These are phyloP conservation scores for Lactarius pseudohatsudake DNA, from an alignment of 768 basidiomycete species.

Conservation along the genomic window DNA sequence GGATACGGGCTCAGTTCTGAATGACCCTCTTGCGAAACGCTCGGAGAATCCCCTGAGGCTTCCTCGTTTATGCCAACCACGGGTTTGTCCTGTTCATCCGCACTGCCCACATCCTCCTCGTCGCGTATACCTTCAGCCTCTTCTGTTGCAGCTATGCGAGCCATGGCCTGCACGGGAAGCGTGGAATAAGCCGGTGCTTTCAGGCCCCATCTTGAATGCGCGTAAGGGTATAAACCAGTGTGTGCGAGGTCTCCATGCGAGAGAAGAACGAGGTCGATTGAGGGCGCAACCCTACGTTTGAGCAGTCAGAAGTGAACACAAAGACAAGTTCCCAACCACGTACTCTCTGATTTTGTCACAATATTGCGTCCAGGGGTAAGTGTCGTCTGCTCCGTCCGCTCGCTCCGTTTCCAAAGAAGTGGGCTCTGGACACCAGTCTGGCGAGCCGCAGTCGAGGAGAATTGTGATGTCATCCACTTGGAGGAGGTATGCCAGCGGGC, in stretches of 20 bases:
- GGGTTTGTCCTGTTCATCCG: conserved; percentile 6
- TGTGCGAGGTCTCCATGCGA: conserved; percentile 92
- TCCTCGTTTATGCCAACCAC: conserved; percentile 24
- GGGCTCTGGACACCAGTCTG: conserved; percentile 75
- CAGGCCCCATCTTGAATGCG: conserved; percentile 82
- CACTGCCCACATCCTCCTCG: conserved; percentile 57
- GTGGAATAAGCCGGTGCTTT: conserved; percentile 92
- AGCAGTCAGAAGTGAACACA: background rate
- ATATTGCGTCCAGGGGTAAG: conserved; percentile 61
- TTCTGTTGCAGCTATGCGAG: conserved; percentile 84
- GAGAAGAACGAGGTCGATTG: conserved; percentile 86
- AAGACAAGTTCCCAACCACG: conserved; percentile 33
- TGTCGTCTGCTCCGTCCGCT: conserved; percentile 36
- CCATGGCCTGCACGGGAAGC: conserved; percentile 94
- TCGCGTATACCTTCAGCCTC: conserved; percentile 81
- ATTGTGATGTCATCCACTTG: conserved; percentile 94
- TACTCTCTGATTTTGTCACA: conserved; percentile 68
- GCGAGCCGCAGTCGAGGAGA: conserved; percentile 92
- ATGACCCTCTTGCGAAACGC: conserved; percentile 34
- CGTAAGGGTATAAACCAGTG: conserved; percentile 90
- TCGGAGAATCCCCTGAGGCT: conserved; percentile 32
- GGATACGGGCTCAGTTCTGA: conserved; percentile 32
- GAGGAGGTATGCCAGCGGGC: conserved; percentile 80
- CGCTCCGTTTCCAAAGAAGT: conserved; percentile 30
- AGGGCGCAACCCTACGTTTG: conserved; percentile 66